Evolutionary conservation across 805 yeast genomes (phyloP), one percentile per base, ranked within the genome.

Genomic region (Wickerhamiella dianesei): DNA sequence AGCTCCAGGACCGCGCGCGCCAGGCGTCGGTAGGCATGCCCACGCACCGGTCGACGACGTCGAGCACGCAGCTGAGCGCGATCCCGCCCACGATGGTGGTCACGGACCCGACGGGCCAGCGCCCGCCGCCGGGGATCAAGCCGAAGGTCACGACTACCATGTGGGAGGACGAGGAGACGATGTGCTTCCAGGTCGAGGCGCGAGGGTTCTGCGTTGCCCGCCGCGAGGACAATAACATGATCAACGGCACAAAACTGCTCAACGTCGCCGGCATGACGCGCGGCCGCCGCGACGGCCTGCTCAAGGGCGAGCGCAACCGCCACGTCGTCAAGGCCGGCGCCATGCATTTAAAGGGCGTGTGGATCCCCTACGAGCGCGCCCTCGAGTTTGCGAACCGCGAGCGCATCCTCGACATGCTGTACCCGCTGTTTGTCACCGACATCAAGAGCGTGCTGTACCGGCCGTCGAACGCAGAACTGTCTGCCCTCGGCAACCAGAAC

Each of bases 331-430:
- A 83, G 64, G 80, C 82, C 50, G 94, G 94, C 3, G 79, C 87
- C 13, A 82, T 83, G 88, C 88, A 83, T 62, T 68, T 83, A 56
- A 83, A 83, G 65, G 94, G 94, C 36, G 94, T 83, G 42, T 83
- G 94, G 94, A 82, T 83, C 49, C 94, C 94, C 1, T 82, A 81
- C 59, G 89, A 82, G 52, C 69, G 92, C 44, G 94, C 94, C 1
- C 67, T 78, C 42, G 80, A 81, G 32, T 79, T 82, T 76, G 94
- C 94, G 16, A 81, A 80, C 62, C 70, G 80, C 52, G 92, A 83
- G 60, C 82, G 84, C 37, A 81, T 80, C 50, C 76, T 74, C 21
- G 85, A 80, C 54, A 58, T 74, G 36, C 68, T 80, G 50, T 79
- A 77, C 57, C 85, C 86, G 2, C 65, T 80, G 42, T 79, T 80